These are phyloP conservation scores for Cytospora chrysosperma DNA, from an alignment of 2,329 filamentous ascomycete species.

Conservation along the genomic window DNA sequence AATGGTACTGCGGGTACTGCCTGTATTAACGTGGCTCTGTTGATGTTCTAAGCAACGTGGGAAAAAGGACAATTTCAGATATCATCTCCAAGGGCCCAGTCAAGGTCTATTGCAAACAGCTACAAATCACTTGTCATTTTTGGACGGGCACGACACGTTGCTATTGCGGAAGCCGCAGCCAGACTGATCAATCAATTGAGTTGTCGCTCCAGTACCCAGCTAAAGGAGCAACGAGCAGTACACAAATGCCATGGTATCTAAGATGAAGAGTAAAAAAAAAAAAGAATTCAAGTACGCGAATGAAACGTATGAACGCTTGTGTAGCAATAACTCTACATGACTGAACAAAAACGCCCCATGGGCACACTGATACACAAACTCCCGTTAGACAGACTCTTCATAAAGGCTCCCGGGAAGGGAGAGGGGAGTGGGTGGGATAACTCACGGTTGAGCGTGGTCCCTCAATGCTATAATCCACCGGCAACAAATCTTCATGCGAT, in stretches of 20 bases:
- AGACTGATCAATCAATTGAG: neutral
- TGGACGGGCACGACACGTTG: neutral
- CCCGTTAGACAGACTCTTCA: constrained; percentile 4
- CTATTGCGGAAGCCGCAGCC: neutral
- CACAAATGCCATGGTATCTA: neutral
- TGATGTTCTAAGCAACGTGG: no score
- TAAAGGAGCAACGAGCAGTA: neutral
- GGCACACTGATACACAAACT: neutral
- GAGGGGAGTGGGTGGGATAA: no score
- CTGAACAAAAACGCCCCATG: constrained; percentile 5
- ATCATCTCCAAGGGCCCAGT: no score
- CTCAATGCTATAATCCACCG: constrained; percentile 75
- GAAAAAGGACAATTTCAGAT: no score
- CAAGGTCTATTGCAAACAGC: no score
- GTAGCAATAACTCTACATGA: constrained; percentile 2
- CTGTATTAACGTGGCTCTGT: no score
- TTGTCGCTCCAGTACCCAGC: neutral
- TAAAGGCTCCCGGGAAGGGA: no score
- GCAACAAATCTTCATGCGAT: constrained; percentile 79
- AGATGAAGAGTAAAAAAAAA: no score
- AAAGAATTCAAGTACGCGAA: neutral
- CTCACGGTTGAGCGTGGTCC: constrained; percentile 39
- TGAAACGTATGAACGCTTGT: neutral
- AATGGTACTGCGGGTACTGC: no score
- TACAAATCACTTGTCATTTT: no score